Conservation (phyloP, 2,329 filamentous ascomycete genomes). For the Claviceps humidiphila region DNA sequence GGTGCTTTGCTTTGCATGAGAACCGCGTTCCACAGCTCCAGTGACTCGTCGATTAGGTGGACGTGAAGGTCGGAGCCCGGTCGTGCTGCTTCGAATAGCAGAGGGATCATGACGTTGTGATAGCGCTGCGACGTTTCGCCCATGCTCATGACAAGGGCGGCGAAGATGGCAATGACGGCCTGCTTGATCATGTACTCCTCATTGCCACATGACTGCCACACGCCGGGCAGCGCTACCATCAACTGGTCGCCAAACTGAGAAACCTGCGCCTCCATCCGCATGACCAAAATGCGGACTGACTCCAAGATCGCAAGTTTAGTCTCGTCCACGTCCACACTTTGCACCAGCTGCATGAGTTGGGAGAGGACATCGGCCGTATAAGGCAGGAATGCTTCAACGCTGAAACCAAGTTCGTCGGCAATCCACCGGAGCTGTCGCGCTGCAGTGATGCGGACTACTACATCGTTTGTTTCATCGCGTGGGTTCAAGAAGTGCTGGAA, state of each 20-base stretch:
- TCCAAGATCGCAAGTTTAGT: constrained; percentile 84
- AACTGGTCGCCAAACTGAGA: constrained; percentile 63
- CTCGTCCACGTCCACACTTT: constrained; percentile 68
- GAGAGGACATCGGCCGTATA: constrained; percentile 62
- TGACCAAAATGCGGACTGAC: constrained; percentile 69
- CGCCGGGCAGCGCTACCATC: constrained; percentile 60
- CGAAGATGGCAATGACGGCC: constrained; percentile 73
- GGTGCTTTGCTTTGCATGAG: constrained; percentile 52
- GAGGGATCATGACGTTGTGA: constrained; percentile 65
- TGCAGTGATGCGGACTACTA: constrained; percentile 83
- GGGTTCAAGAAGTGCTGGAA: constrained; percentile 76
- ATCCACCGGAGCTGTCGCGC: constrained; percentile 71
- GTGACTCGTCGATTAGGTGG: constrained; percentile 80
- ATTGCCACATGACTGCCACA: constrained; percentile 71
- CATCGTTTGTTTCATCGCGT: constrained; percentile 68
- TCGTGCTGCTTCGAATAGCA: constrained; percentile 69
- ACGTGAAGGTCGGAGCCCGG: constrained; percentile 61
- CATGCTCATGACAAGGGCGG: constrained; percentile 77
- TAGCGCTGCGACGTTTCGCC: constrained; percentile 65
- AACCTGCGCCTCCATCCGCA: constrained; percentile 64
- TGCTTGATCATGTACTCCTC: constrained; percentile 92
- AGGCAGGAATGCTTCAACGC: constrained; percentile 58
- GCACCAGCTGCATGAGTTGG: constrained; percentile 63
- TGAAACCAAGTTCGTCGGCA: constrained; percentile 75
- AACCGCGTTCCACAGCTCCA: constrained; percentile 78